Evolutionary conservation across 164 flowering plant genomes (phyloP), one percentile per base, ranked within the genome.

Genomic region (Nymphaea colorata): DNA sequence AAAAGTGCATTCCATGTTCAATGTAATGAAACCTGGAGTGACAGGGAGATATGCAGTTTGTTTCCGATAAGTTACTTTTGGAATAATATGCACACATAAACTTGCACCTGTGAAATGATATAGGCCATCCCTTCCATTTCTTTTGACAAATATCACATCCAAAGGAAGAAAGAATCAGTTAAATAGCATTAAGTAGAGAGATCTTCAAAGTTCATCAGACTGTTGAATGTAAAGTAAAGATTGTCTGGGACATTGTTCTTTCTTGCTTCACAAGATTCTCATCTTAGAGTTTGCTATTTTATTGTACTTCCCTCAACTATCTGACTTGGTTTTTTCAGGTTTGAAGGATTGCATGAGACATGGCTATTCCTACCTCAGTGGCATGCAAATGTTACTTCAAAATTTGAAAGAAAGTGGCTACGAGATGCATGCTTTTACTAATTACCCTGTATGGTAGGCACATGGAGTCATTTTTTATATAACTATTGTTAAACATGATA

Each of bases 391-490:
- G 67, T 78, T 91, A 77, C 92, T 94, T 64, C 62, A 61, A 25
- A 71, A 68, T 51, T 77, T 94, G 72, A 90, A 84, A 75, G 72
- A 73, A 61, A 80, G 79, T 66, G 80, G 85, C 70, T 88, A 85
- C 64, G 92, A 94, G 76, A 87, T 94, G 79, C 99, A 94, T 81
- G 90, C 99, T 72, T 86, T 82, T 71, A 91, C 99, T 69, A 94
- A 94, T 76, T 94, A 94, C 70, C 98, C 99, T 17, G 77, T 74
- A 72, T 94, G 99, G 99, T 94, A 75, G 68, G 75, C 44, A 42
- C 4, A 41, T n/a, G 16, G n/a, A n/a, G n/a, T 4, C 44, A 25
- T 44, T 15, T 63, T 36, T 44, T 57, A 70, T 41, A 57, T 61
- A 60, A 42, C 3, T 44, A 44, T 66, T 4, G 53, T 67, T 25